Conservation (phyloP, 1,139 yeast genomes). For the Taphrina communis region DNA sequence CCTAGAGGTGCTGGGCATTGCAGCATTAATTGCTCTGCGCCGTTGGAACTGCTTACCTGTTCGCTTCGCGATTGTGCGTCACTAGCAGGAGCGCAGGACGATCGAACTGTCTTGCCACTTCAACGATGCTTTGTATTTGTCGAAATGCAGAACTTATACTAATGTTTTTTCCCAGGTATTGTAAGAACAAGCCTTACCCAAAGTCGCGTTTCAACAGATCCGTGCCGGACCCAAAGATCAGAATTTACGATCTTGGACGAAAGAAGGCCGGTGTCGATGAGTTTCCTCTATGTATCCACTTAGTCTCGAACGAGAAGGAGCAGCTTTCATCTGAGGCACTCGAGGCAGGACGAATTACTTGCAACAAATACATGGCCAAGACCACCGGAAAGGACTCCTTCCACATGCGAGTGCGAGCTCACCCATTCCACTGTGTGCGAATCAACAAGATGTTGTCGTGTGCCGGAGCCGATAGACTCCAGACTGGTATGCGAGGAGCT, state of each 20-base stretch:
- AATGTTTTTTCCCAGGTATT: slow-evolving; percentile 66
- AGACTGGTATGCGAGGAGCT: slow-evolving; percentile 99
- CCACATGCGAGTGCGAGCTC: slow-evolving; percentile 99
- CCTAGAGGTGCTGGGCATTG: too few relatives aligned
- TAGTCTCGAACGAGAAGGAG: slow-evolving; percentile 98
- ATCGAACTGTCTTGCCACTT: neutral
- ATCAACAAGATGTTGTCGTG: slow-evolving; percentile 99
- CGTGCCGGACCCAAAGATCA: slow-evolving; percentile 99
- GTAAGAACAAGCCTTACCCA: slow-evolving; percentile 99
- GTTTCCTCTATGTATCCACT: slow-evolving; percentile 99
- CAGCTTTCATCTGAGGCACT: slow-evolving; percentile 99
- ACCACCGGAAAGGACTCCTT: slow-evolving; percentile 98
- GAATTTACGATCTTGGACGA: slow-evolving; percentile 99
- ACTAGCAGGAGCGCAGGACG: too few relatives aligned
- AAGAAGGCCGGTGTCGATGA: slow-evolving; percentile 99
- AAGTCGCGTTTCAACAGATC: slow-evolving; percentile 99
- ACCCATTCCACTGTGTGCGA: slow-evolving; percentile 99
- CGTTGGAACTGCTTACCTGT: too few relatives aligned
- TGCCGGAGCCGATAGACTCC: slow-evolving; percentile 99
- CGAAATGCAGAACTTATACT: neutral
- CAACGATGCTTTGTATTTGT: neutral
- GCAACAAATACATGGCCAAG: slow-evolving; percentile 98
- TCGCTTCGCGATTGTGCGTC: too few relatives aligned
- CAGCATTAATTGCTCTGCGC: too few relatives aligned
- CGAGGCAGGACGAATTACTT: slow-evolving; percentile 99